Base-by-base conservation (phyloP, 2,329 filamentous ascomycete species). In the Elsinoe australis region DNA sequence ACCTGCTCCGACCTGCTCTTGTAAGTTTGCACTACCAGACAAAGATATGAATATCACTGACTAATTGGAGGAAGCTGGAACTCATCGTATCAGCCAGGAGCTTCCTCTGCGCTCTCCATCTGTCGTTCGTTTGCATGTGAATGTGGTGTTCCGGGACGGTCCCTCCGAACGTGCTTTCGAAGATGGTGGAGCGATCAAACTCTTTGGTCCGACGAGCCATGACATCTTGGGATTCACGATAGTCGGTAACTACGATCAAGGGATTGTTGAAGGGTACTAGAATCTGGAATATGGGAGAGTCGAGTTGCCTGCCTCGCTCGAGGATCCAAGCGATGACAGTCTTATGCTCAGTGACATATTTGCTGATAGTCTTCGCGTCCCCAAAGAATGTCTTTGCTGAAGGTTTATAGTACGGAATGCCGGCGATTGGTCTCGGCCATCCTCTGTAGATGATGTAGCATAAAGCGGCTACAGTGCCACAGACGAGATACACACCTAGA, bases 211-310 rank as follows among this genome's bases (percentile, higher is more conserved):
- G 66, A 1, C 69, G 64, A 4, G 67, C 57, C 18, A 73, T 61
- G 35, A 74, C 62, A 52, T 73, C 71, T 52, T 71, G 67, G 12
- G 59, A 57, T 55, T 72, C 70, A 3, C 59, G 59, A 5, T 61
- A 67, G 49, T 72, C 71, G 17, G 63, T 58, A 3, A 76, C 52
- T 3, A 76, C 49, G 0, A 76, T 60, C 56, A 62, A 65, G 2
- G 72, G 74, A 22, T 59, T 61, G 1, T 55, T 53, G 12, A 72
- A 62, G 0, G 73, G 71, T 4, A 61, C 59, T 46, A 73, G 56
- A 55, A 75, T 58, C 54, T 78, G 74, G 5, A 68, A 56, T 49
- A 76, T 62, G 0, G 71, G 69, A 8, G 64, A 65, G 5, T 66
- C 53, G 36, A 67, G 48, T 18, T 53, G 49, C 17, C 26, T 35